These are phyloP conservation scores for Epichloe sp. DNA, from an alignment of 2,329 filamentous ascomycete genomes.

Conservation along the genomic window DNA sequence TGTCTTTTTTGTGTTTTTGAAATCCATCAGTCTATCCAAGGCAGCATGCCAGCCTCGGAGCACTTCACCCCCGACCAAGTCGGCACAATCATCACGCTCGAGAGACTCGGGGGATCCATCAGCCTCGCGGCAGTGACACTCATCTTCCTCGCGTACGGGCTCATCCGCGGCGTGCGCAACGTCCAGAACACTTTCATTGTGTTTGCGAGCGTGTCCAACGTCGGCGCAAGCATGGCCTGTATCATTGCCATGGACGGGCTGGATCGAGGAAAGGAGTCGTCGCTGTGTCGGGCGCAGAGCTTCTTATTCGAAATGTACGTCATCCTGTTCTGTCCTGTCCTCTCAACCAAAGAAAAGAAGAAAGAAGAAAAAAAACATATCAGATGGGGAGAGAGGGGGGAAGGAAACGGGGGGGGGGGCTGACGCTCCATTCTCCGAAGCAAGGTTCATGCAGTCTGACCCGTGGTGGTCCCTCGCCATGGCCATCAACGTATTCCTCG, in stretches of 20 bases:
- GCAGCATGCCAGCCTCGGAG: slow-evolving; percentile 7
- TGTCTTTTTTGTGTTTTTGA: too few species aligned
- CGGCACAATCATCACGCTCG: slow-evolving; percentile 31
- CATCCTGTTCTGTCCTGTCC: too few species aligned
- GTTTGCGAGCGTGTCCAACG: slow-evolving; percentile 46
- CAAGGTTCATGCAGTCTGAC: slow-evolving; percentile 61
- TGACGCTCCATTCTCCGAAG: too few species aligned
- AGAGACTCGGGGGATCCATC: slow-evolving; percentile 41
- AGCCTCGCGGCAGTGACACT: slow-evolving; percentile 37
- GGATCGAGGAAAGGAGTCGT: slow-evolving; percentile 33
- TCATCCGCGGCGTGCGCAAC: slow-evolving; percentile 39
- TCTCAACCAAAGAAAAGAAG: slow-evolving; percentile 7
- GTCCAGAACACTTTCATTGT: slow-evolving; percentile 50
- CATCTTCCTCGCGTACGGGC: slow-evolving; percentile 38
- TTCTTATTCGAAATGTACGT: slow-evolving; percentile 56
- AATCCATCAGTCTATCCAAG: too few species aligned
- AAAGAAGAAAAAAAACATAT: too few species aligned
- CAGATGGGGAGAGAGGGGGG: too few species aligned
- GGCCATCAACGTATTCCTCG: slow-evolving; percentile 68
- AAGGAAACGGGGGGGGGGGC: too few species aligned
- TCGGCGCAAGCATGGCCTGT: slow-evolving; percentile 50
- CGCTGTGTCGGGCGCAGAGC: slow-evolving; percentile 48
- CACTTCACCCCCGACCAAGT: slow-evolving; percentile 24
- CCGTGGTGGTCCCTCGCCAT: slow-evolving; percentile 70
- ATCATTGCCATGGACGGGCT: slow-evolving; percentile 58